Conservation (phyloP, 148 eudicot genomes). For the Fagopyrum homotropicum region DNA sequence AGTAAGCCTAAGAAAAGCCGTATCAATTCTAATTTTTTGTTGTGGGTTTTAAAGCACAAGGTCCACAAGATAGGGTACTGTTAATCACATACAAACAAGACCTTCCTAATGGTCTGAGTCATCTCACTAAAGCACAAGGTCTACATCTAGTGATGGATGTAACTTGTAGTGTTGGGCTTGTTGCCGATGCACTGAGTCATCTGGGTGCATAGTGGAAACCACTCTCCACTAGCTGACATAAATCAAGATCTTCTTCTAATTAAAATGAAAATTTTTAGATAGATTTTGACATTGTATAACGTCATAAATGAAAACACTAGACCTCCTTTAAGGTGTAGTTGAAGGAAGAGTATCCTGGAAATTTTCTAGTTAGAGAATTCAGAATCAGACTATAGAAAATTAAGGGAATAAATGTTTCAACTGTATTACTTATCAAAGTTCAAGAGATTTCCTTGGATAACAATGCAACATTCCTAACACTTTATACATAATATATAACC, state of each 20-base stretch:
- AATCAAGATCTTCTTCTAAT: not conserved
- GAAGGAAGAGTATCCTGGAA: no score
- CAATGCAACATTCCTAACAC: not conserved
- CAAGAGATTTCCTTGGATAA: not conserved
- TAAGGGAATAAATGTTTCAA: not conserved
- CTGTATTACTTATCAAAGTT: not conserved
- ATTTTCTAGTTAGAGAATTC: not conserved
- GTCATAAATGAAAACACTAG: not conserved
- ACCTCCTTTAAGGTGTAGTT: not conserved
- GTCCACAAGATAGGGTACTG: conserved; percentile 6
- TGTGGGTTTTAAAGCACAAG: not conserved
- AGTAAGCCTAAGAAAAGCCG: not conserved
- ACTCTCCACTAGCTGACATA: not conserved
- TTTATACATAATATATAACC: not conserved
- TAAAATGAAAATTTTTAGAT: not conserved
- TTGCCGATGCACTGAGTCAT: not conserved
- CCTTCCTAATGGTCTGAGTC: conserved; percentile 8
- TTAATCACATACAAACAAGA: conserved; percentile 12
- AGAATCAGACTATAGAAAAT: not conserved
- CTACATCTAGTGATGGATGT: not conserved
- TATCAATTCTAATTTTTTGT: not conserved
- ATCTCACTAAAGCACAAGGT: conserved; percentile 11
- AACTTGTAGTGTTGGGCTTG: not conserved
- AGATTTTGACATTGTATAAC: not conserved
- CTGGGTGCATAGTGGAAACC: not conserved